These are phyloP conservation scores for Pythium rhizo-oryzae DNA, from an alignment of 352 stramenopile genomes.

Conservation along the genomic window DNA sequence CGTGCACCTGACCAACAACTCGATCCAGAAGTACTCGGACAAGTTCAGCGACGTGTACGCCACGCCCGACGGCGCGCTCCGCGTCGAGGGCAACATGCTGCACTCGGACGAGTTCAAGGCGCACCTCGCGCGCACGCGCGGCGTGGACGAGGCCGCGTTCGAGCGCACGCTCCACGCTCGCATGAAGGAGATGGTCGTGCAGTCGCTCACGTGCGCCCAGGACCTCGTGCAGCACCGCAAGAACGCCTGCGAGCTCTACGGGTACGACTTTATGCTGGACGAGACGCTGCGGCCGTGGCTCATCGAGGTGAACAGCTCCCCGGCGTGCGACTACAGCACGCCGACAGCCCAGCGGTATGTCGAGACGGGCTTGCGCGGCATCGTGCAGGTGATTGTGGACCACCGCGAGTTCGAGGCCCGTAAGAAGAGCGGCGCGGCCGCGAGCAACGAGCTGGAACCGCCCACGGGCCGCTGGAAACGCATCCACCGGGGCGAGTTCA, in stretches of 20 bases:
- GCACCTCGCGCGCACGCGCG: slow-evolving; percentile 44
- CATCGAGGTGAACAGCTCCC: slow-evolving; percentile 94
- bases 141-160: slow-evolving; percentile 40
- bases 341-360: slow-evolving; percentile 90
- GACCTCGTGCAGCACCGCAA: slow-evolving; percentile 87
- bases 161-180: slow-evolving; percentile 58
- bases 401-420: slow-evolving; percentile 66
- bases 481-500: slow-evolving; percentile 63
- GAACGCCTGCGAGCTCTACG: slow-evolving; percentile 93
- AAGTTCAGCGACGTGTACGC: slow-evolving; percentile 87
- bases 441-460: slow-evolving; percentile 35
- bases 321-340: slow-evolving; percentile 94
- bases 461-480: slow-evolving; percentile 65
- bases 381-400: slow-evolving; percentile 92
- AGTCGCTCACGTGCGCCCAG: slow-evolving; percentile 86
- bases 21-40: slow-evolving; percentile 91
- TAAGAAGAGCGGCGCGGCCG: slow-evolving; percentile 33
- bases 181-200: slow-evolving; percentile 90
- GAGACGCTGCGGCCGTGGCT: slow-evolving; percentile 84
- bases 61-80: slow-evolving; percentile 63
- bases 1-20: slow-evolving; percentile 95
- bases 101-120: slow-evolving; percentile 78
- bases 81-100: slow-evolving; percentile 73
- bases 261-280: slow-evolving; percentile 96
- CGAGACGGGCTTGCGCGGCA: slow-evolving; percentile 74